phyloP scores from a whole-genome alignment of 768 basidiomycete species.

The Pisolithus tinctorius region DNA sequence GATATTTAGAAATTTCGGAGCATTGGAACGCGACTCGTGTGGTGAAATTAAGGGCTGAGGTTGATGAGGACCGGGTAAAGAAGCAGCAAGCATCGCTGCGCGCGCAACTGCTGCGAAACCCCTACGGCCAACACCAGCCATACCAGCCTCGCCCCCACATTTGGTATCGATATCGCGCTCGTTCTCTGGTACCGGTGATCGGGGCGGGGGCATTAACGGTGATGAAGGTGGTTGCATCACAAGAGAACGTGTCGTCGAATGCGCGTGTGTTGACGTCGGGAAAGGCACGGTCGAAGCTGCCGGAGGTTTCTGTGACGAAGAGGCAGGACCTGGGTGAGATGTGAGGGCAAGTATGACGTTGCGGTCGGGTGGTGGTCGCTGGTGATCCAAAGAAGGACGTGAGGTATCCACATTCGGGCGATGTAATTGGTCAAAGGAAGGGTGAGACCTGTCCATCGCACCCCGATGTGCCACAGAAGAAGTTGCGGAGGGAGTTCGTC shows the following conservation, averaged over 20 bases:
- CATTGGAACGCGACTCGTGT: conserved; percentile 25
- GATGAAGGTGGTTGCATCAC: conserved; percentile 13
- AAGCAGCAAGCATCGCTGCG: conserved; percentile 43
- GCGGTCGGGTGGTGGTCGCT: conserved; percentile 3
- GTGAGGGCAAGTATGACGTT: background rate
- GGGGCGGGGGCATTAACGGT: conserved; percentile 9
- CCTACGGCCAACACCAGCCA: conserved; percentile 87
- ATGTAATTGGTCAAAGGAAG: conserved; percentile 14
- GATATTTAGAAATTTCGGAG: conserved; percentile 42
- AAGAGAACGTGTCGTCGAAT: background rate
- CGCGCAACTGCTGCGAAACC: conserved; percentile 74
- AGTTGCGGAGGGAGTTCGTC: conserved; percentile 10
- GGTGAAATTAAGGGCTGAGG: background rate
- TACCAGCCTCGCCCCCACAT: conserved; percentile 69
- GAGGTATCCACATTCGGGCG: conserved; percentile 7
- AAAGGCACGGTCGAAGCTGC: conserved; percentile 6
- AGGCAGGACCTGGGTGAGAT: background rate
- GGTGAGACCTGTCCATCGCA: conserved; percentile 10
- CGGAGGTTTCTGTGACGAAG: conserved; percentile 7
- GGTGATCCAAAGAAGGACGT: conserved; percentile 12
- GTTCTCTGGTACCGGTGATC: conserved; percentile 1
- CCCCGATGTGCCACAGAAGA: conserved; percentile 7
- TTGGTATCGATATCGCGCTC: conserved; percentile 56
- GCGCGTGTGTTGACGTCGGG: conserved; percentile 5
- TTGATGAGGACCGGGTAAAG: conserved; percentile 8